Evolutionary conservation across 176 grass and related monocot genomes (phyloP).

Genomic region (Hsuehochloa calcarea): DNA sequence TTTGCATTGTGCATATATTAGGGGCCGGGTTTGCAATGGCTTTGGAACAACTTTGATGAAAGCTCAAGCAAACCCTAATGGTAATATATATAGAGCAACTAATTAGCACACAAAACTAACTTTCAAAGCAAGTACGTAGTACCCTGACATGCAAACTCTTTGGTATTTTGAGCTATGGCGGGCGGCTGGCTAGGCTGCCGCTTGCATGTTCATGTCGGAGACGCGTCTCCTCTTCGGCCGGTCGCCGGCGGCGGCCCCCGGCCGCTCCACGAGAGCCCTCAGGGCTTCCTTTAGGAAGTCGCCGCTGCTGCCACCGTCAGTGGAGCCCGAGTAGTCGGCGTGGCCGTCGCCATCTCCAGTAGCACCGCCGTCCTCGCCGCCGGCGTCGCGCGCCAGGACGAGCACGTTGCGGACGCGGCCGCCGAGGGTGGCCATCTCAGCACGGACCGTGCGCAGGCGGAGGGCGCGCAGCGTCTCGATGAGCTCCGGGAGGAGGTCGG

Average conservation of each 20-base stretch:
- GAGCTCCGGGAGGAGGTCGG: slow-evolving; percentile 89
- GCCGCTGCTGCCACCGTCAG: slow-evolving; percentile 1
- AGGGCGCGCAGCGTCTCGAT: slow-evolving; percentile 76
- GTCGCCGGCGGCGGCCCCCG: slow-evolving; percentile 39
- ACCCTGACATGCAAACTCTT: slow-evolving; percentile 32
- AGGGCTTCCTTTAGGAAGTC: slow-evolving; percentile 69
- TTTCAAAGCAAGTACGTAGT: slow-evolving; percentile 17
- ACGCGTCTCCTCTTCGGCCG: slow-evolving; percentile 74
- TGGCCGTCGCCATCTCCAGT: not conserved
- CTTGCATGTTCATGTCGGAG: slow-evolving; percentile 58
- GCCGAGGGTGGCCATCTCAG: slow-evolving; percentile 94
- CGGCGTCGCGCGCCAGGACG: slow-evolving; percentile 56
- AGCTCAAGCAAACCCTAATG: slow-evolving; percentile 54
- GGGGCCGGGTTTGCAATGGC: slow-evolving; percentile 29
- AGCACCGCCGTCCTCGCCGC: not conserved
- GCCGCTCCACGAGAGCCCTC: slow-evolving; percentile 60
- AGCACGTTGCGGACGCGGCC: slow-evolving; percentile 90
- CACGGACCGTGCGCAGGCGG: slow-evolving; percentile 71
- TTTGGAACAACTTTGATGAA: slow-evolving; percentile 45
- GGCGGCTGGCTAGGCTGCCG: slow-evolving; percentile 26
- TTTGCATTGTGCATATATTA: slow-evolving; percentile 37
- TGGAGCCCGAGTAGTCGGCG: not conserved
- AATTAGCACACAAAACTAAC: slow-evolving; percentile 38
- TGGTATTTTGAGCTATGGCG: slow-evolving; percentile 16
- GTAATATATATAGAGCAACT: slow-evolving; percentile 14